Base-by-base conservation (phyloP, 2,329 filamentous ascomycete genomes). In the Graphilbum ipis-grandicollis region DNA sequence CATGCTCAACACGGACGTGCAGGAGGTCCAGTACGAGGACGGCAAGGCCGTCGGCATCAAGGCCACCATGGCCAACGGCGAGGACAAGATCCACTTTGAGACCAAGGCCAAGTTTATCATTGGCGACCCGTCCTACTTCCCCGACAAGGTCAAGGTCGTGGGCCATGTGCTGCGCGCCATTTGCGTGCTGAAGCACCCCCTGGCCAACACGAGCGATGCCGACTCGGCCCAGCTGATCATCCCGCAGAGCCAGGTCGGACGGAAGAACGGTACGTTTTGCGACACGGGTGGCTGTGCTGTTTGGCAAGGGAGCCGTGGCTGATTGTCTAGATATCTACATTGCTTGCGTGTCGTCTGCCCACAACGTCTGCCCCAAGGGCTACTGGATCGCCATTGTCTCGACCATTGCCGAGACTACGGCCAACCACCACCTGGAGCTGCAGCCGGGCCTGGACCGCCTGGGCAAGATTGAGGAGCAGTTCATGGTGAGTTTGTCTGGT, bases 331-430 rank as follows among this genome's bases (percentile, higher is more conserved):
- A 96, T 54, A 86, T 98, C 53, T 98, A 98, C 68, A 79, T 98
- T 53, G 88, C 90, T 39, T 81, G 90, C 56, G 85, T 98, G 41
- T 94, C 86, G 1, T 84, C 83, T 29, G 83, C 86, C 28, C 92
- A 98, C 66, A 96, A 93, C 51, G 92, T 98, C 49, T 96, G 88
- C 65, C 90, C 92, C 51, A 93, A 93, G 71, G 88, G 88, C 43
- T 96, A 94, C 73, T 98, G 92, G 68, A 84, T 98, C 49, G 90
- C 90, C 50, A 98, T 96, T 43, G 88, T 98, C 46, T 93, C 85
- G 34, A 98, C 90, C 41, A 94, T 98, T 53, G 84, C 90, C 45
- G 92, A 98, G 67, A 78, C 76, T 32, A 65, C 76, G 43, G 77
- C 82, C 46, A 96, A 98, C 70, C 86, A 93, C 62, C 90, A 98